These are phyloP conservation scores for Camellia lanceoleosa DNA, from an alignment of 148 eudicot species.

Conservation along the genomic window DNA sequence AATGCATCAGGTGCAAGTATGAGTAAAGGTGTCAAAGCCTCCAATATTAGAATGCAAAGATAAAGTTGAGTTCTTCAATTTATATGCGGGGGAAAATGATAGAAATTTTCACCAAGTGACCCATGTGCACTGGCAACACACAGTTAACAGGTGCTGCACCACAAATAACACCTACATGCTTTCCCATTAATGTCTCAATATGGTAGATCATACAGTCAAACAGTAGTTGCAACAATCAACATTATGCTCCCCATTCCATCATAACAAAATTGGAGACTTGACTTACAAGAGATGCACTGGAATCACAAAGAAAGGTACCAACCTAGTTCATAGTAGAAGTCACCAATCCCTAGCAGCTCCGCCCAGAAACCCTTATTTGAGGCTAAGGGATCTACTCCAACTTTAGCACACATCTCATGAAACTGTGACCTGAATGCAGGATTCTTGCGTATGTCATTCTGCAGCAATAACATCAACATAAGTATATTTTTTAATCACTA, in stretches of 20 bases:
- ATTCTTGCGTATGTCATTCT: conserved; percentile 98
- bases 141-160: not conserved
- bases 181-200: not conserved
- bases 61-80: not conserved
- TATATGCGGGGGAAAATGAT: not conserved
- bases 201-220: not conserved
- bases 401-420: conserved; percentile 99
- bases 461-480: conserved; percentile 24
- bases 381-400: conserved; percentile 97
- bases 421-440: conserved; percentile 96
- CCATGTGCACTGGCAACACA: not conserved
- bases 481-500: conserved; percentile 9
- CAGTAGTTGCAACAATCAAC: not conserved
- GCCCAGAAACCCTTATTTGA: conserved; percentile 99
- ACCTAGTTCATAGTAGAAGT: conserved; percentile 98
- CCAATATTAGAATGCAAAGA: too few relatives aligned
- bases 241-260: not conserved
- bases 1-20: too few relatives aligned
- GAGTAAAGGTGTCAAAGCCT: too few relatives aligned
- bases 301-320: conserved; percentile 23
- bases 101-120: not conserved
- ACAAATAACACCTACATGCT: conserved; percentile 1
- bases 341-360: conserved; percentile 93
- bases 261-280: not conserved
- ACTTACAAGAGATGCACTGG: not conserved